These are phyloP conservation scores for Fusarium decemcellulare DNA, from an alignment of 2,329 filamentous ascomycete genomes.

Conservation along the genomic window DNA sequence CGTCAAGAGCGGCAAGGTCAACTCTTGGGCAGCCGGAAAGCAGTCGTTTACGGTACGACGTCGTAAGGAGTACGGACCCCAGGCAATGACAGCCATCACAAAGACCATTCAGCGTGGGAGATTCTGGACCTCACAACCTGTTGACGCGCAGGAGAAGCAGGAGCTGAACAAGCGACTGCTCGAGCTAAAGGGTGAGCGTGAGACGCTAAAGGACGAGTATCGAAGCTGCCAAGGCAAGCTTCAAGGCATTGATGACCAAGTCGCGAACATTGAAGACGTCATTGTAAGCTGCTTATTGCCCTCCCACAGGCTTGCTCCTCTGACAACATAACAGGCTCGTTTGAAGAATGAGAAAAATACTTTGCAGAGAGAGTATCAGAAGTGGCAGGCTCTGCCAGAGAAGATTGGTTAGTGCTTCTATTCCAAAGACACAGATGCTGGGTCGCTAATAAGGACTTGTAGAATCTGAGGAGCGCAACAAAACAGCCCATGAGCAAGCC, in stretches of 20 bases:
- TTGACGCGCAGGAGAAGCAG: conserved; percentile 76
- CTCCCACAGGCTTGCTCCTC: conserved; percentile 1
- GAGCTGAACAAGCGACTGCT: conserved; percentile 69
- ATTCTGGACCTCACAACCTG: conserved; percentile 83
- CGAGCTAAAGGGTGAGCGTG: conserved; percentile 56
- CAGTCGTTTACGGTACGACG: conserved; percentile 76
- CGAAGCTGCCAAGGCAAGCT: conserved; percentile 55
- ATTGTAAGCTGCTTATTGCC: conserved; percentile 52
- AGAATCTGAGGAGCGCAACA: conserved; percentile 56
- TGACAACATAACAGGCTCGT: conserved; percentile 55
- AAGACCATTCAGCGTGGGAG: conserved; percentile 71
- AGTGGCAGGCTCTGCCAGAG: conserved; percentile 77
- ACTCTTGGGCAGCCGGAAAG: conserved; percentile 78
- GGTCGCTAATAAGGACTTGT: background rate
- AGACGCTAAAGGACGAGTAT: conserved; percentile 52
- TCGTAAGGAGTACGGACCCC: conserved; percentile 84
- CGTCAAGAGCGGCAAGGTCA: conserved; percentile 69
- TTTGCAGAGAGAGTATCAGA: conserved; percentile 75
- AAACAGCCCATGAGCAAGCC: conserved; percentile 48
- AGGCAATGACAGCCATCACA: conserved; percentile 79
- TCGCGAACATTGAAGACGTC: conserved; percentile 55
- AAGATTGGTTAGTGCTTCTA: conserved; percentile 73
- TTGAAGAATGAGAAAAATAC: conserved; percentile 75
- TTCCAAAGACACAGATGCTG: background rate
- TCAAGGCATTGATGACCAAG: conserved; percentile 59